Evolutionary conservation across 140 eudicot genomes (phyloP).

Genomic region (Anethum foeniculum): DNA sequence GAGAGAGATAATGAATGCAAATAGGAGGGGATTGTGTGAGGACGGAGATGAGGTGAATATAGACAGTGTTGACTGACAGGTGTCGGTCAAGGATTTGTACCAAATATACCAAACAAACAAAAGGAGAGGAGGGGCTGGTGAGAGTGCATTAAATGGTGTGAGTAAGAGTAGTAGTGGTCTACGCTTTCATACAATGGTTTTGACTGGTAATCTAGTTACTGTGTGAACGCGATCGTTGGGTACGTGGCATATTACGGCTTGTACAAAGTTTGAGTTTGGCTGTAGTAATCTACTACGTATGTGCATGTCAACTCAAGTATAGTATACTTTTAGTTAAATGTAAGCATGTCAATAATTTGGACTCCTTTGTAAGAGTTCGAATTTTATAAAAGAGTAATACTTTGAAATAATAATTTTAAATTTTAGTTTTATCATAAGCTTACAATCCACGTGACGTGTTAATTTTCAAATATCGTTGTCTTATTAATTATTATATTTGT

Average conservation of each 20-base stretch:
- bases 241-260: constrained; percentile 17
- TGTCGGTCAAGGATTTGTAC: constrained; percentile 7
- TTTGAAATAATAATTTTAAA: too few relatives aligned
- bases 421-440: too few relatives aligned
- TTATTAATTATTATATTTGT: too few relatives aligned
- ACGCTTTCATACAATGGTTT: constrained; percentile 14
- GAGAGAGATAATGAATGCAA: not conserved
- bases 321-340: too few relatives aligned
- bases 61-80: constrained; percentile 15
- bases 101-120: constrained; percentile 5
- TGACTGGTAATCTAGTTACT: constrained; percentile 24
- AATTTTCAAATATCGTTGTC: too few relatives aligned
- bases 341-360: too few relatives aligned
- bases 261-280: not conserved
- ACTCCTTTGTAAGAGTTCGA: too few relatives aligned
- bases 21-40: not conserved
- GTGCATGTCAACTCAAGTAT: not conserved
- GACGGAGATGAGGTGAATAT: not conserved
- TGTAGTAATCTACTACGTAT: not conserved
- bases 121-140: constrained; percentile 10
- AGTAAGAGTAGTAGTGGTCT: constrained; percentile 15
- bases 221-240: constrained; percentile 22
- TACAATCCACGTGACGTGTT: too few relatives aligned
- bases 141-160: not conserved
- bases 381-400: too few relatives aligned